Percentiles rank a stretch among this genome's conserved stretches.
These are phyloP conservation scores for Russula sp. DNA, from an alignment of 768 basidiomycete species.

Conservation along the genomic window DNA sequence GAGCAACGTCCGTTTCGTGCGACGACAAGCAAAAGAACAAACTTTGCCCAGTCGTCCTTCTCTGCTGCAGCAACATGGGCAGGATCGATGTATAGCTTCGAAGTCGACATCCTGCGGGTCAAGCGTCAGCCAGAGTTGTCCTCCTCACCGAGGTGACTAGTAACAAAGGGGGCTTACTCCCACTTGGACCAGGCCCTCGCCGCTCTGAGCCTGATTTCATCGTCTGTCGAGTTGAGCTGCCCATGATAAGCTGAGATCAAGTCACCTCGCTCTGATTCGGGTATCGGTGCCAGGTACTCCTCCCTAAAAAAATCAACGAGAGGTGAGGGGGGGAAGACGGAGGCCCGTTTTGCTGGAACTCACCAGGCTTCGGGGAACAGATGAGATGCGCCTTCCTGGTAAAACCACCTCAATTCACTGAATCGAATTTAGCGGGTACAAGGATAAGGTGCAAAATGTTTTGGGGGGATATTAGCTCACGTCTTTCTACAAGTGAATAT, in stretches of 20 bases:
- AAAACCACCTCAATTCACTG: constrained; percentile 85
- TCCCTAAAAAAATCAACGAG: constrained; percentile 45
- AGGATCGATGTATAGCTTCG: constrained; percentile 62
- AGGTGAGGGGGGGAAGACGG: not conserved
- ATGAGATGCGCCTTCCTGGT: constrained; percentile 77
- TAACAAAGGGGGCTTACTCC: constrained; percentile 56
- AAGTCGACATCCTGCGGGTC: constrained; percentile 69
- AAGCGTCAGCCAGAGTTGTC: not conserved
- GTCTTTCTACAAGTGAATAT: constrained; percentile 84
- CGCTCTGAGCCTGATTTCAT: constrained; percentile 53
- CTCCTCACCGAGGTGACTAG: not conserved
- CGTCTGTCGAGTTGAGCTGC: constrained; percentile 66
- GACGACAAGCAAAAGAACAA: constrained; percentile 23
- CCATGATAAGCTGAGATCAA: constrained; percentile 79
- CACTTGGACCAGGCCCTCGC: constrained; percentile 86
- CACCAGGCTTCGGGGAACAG: constrained; percentile 88
- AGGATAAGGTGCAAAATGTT: not conserved
- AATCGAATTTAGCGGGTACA: not conserved
- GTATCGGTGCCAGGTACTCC: constrained; percentile 73
- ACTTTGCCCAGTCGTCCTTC: constrained; percentile 72
- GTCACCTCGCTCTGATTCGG: constrained; percentile 71
- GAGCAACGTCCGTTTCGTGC: not conserved
- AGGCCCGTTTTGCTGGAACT: not conserved
- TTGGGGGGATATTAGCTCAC: constrained; percentile 29
- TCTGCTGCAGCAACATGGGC: constrained; percentile 61